A percentile compares a stretch with the other conserved stretches of the same genome.
Evolutionary conservation across 768 basidiomycete species (phyloP).

Genomic region (Cystoderma amianthinum): DNA sequence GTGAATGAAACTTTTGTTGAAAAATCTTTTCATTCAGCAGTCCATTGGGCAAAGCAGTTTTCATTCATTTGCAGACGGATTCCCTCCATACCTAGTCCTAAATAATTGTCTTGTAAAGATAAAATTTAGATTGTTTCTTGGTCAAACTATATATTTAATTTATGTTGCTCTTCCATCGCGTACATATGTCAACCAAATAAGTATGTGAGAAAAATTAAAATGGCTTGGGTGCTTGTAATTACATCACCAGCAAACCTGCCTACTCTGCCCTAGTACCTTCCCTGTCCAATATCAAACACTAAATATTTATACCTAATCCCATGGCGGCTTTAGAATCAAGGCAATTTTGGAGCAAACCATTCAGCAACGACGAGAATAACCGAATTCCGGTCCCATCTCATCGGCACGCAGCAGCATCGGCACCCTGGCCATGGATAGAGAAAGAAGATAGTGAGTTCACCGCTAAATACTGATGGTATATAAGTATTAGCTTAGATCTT

Average conservation of each 20-base stretch:
- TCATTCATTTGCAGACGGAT: not conserved
- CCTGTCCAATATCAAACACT: too few relatives aligned
- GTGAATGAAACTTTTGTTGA: not conserved
- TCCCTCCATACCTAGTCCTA: not conserved
- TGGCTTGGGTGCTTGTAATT: not conserved
- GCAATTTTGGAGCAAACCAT: not conserved
- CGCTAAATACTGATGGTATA: not conserved
- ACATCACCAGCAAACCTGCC: not conserved
- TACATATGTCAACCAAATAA: too few relatives aligned
- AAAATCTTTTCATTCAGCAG: not conserved
- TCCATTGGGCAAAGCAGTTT: not conserved
- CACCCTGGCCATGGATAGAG: slow-evolving; percentile 1
- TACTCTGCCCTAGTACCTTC: not conserved
- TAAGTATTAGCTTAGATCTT: slow-evolving; percentile 8
- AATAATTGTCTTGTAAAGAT: not conserved
- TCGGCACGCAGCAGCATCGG: not conserved
- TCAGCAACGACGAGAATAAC: not conserved
- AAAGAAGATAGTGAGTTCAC: not conserved
- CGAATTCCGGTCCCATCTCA: not conserved
- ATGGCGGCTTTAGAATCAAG: not conserved
- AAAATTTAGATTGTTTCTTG: not conserved
- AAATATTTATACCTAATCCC: too few relatives aligned
- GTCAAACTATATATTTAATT: not conserved
- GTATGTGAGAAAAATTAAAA: not conserved
- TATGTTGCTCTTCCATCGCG: too few relatives aligned